Conservation (phyloP, 2,329 filamentous ascomycete genomes). For the Pezicula neosporulosa region DNA sequence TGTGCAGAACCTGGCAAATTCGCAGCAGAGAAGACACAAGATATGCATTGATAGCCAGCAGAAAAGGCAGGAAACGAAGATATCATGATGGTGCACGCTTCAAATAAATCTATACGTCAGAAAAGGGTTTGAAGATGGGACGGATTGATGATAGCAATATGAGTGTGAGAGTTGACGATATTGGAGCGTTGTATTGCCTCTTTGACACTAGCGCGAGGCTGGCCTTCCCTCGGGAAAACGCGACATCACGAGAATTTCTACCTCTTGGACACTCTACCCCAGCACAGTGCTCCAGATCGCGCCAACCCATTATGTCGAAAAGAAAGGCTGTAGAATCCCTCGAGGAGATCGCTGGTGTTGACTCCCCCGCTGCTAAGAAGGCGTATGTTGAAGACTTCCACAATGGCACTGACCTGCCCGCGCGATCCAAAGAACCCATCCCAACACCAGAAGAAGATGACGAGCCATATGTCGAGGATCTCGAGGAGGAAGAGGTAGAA, state of each 20-base stretch:
- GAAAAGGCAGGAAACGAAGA: too few species aligned
- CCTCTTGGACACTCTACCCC: too few species aligned
- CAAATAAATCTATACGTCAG: too few species aligned
- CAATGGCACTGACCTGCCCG: slow-evolving; percentile 23
- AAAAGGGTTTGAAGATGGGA: slow-evolving; percentile 1
- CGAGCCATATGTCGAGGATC: slow-evolving; percentile 17
- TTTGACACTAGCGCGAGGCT: background rate
- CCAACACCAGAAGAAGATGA: slow-evolving; percentile 17
- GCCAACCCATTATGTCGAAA: slow-evolving; percentile 41
- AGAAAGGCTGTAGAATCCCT: slow-evolving; percentile 58
- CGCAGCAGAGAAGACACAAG: too few species aligned
- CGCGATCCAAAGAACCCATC: slow-evolving; percentile 20
- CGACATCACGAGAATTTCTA: background rate
- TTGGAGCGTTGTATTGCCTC: background rate
- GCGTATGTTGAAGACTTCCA: slow-evolving; percentile 41
- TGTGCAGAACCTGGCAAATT: too few species aligned
- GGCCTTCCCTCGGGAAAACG: background rate
- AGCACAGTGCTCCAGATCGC: background rate
- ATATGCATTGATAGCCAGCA: too few species aligned
- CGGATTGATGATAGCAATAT: background rate
- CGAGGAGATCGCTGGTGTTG: slow-evolving; percentile 50
- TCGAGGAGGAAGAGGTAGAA: slow-evolving; percentile 29
- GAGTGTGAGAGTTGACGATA: too few species aligned
- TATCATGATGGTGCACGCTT: too few species aligned
- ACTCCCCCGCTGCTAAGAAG: slow-evolving; percentile 57